Evolutionary conservation across 768 basidiomycete species (phyloP), one percentile per base, ranked within the genome.

Genomic region (Boletales sp.): DNA sequence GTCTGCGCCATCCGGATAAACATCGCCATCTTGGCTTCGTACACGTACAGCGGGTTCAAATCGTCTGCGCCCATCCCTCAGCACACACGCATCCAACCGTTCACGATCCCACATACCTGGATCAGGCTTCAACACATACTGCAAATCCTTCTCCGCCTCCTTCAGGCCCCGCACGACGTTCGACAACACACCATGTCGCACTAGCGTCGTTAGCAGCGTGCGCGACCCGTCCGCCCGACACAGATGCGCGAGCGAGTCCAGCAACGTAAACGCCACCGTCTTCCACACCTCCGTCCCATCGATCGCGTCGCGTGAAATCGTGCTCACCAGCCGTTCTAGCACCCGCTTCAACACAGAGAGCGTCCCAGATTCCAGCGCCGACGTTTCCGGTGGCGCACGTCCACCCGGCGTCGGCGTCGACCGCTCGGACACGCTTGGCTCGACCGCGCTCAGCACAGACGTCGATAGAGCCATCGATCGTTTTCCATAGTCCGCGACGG

Each of bases 281-380:
- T 91, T 91, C 95, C 95, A 98, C 2, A 97, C 90, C 67, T 97
- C 94, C 15, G 90, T 84, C 8, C 94, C 94, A 55, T 97, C 94
- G 47, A 91, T 88, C 2, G 93, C 94, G 62, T 98, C 95, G n/a
- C 91, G 78, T 18, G 90, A 82, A 35, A 95, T 74, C 34, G 82
- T 76, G 0, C 81, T 70, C 0, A 93, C 75, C 17, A 97, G 69
- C 6, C 86, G 77, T 47, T 95, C 94, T 58, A 86, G 75, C 32
- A 74, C 74, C 6, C 76, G 69, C 58, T 84, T 86, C 64, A 98
- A 70, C 48, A 87, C 73, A 0, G 78, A 68, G 10, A 93, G 64
- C 53, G 85, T 87, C 5, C 84, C 82, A 5, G 68, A 61, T 50
- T 88, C 79, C 24, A 93, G 71, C 1, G 79, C 65, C 15, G 77